Conservation (phyloP, 2,329 filamentous ascomycete species). For the Fusarium goolgardi region DNA sequence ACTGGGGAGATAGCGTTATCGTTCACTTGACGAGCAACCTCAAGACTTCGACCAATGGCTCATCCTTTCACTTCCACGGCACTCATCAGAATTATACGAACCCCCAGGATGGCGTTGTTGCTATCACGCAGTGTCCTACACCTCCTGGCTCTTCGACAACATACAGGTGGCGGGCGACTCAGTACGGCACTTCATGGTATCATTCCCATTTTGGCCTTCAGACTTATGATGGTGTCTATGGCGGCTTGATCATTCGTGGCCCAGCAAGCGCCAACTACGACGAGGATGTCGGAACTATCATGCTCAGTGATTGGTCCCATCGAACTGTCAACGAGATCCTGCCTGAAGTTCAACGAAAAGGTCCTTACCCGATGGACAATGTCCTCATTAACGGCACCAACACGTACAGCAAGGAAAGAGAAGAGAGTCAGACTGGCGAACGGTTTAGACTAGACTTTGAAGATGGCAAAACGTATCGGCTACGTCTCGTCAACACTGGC, state of each 20-base stretch:
- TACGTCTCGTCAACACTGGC: constrained; percentile 63
- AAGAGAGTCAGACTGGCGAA: constrained; percentile 46
- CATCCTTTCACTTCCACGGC: constrained; percentile 72
- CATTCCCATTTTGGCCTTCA: constrained; percentile 69
- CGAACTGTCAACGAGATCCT: constrained; percentile 54
- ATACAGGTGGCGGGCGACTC: constrained; percentile 68
- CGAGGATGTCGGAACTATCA: constrained; percentile 69
- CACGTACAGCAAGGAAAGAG: constrained; percentile 43
- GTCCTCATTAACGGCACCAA: constrained; percentile 60
- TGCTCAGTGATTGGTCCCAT: constrained; percentile 70
- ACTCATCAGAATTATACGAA: constrained; percentile 67
- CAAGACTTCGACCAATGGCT: constrained; percentile 62
- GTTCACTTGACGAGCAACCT: constrained; percentile 66
- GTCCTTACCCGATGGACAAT: constrained; percentile 54
- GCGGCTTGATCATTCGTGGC: constrained; percentile 71
- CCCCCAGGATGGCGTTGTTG: constrained; percentile 67
- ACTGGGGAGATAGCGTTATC: constrained; percentile 62
- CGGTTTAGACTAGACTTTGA: constrained; percentile 55
- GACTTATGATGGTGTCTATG: constrained; percentile 67
- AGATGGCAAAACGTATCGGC: constrained; percentile 57
- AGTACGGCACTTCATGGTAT: constrained; percentile 69
- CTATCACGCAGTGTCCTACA: constrained; percentile 62
- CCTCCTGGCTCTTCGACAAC: constrained; percentile 64
- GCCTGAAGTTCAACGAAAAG: constrained; percentile 25
- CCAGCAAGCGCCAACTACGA: constrained; percentile 71